These are phyloP conservation scores for Russula brevipes DNA, from an alignment of 768 basidiomycete species.

Conservation along the genomic window DNA sequence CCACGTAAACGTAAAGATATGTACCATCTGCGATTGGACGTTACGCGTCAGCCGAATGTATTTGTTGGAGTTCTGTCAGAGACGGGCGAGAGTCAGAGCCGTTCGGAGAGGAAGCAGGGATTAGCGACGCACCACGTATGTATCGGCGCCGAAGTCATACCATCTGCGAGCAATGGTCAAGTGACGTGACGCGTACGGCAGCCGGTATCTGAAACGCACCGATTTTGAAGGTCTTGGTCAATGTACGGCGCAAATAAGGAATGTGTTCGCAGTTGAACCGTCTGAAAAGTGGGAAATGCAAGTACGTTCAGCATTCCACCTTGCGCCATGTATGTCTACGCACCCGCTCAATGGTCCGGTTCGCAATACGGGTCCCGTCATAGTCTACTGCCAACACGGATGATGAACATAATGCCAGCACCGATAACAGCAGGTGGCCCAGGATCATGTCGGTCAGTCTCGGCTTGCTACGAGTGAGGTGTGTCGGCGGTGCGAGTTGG, in stretches of 20 bases:
- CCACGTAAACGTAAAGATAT: not conserved
- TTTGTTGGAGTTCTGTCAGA: slow-evolving; percentile 84
- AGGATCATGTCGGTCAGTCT: slow-evolving; percentile 15
- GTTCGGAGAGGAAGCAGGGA: slow-evolving; percentile 11
- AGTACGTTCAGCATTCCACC: not conserved
- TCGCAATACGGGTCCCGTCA: slow-evolving; percentile 49
- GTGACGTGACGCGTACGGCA: not conserved
- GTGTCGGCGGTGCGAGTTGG: not conserved
- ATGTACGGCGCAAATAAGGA: slow-evolving; percentile 88
- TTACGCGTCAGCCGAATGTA: slow-evolving; percentile 82
- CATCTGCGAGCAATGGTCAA: slow-evolving; percentile 45
- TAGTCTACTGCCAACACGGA: slow-evolving; percentile 16
- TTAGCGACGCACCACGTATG: slow-evolving; percentile 63
- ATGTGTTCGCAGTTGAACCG: slow-evolving; percentile 75
- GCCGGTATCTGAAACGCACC: slow-evolving; percentile 41
- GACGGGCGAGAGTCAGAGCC: not conserved
- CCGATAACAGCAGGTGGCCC: slow-evolving; percentile 5
- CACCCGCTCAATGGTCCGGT: slow-evolving; percentile 73
- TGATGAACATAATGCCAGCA: slow-evolving; percentile 10
- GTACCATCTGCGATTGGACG: slow-evolving; percentile 74
- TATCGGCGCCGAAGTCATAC: slow-evolving; percentile 97
- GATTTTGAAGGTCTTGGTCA: slow-evolving; percentile 92
- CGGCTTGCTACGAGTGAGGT: not conserved
- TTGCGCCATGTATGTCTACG: slow-evolving; percentile 29
- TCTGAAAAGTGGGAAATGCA: slow-evolving; percentile 37